Conservation (phyloP, 495 filamentous ascomycete species). For the Aspergillus funiculosus region DNA sequence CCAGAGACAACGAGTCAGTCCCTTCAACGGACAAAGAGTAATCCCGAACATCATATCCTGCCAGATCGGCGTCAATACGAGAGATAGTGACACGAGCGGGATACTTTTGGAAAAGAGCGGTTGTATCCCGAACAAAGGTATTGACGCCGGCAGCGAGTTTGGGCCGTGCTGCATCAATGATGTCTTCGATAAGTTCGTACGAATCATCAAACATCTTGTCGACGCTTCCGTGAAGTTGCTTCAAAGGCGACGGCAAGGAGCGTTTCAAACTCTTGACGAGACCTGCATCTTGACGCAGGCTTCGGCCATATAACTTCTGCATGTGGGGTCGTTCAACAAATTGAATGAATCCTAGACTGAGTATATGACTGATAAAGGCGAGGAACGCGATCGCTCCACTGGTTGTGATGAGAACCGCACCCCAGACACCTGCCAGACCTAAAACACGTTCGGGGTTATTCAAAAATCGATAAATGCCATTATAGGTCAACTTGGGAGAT, state of each 20-base stretch:
- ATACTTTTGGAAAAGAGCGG: conserved; percentile 80
- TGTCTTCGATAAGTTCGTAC: conserved; percentile 81
- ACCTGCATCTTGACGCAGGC: conserved; percentile 79
- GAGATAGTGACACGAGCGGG: conserved; percentile 84
- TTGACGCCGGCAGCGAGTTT: conserved; percentile 82
- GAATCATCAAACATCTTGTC: conserved; percentile 83
- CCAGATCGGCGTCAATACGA: conserved; percentile 71
- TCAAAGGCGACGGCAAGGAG: conserved; percentile 75
- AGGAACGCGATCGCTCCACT: conserved; percentile 77
- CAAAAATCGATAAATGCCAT: conserved; percentile 93
- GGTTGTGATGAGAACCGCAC: conserved; percentile 84
- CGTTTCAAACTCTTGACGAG: conserved; percentile 84
- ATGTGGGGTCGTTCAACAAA: conserved; percentile 95
- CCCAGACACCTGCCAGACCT: conserved; percentile 94
- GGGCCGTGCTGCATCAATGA: conserved; percentile 80
- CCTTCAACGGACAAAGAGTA: conserved; percentile 75
- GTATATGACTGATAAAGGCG: conserved; percentile 76
- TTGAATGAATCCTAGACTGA: conserved; percentile 83
- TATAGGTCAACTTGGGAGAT: conserved; percentile 82
- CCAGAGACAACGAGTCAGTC: conserved; percentile 48
- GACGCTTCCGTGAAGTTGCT: conserved; percentile 72
- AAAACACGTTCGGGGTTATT: conserved; percentile 96
- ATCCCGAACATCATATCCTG: conserved; percentile 75
- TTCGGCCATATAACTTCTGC: conserved; percentile 91
- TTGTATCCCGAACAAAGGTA: conserved; percentile 82